Conservation (phyloP, 73 alveolate genomes). For the Paramecium pentaurelia region DNA sequence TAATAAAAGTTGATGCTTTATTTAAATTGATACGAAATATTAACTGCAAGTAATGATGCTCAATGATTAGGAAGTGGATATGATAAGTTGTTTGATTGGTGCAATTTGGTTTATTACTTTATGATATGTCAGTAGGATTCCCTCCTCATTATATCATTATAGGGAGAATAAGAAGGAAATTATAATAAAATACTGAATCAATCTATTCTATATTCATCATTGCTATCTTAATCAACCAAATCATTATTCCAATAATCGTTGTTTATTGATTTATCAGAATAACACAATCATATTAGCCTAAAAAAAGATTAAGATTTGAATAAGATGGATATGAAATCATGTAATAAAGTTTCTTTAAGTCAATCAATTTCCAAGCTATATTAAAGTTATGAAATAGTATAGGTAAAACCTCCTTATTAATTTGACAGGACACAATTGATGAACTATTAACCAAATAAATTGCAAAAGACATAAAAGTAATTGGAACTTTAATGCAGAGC, state of each 20-base stretch:
- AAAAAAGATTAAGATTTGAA: slow-evolving; percentile 62
- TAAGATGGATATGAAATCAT: slow-evolving; percentile 52
- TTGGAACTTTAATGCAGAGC: not conserved
- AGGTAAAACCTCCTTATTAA: slow-evolving; percentile 49
- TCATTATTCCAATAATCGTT: not conserved
- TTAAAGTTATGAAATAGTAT: slow-evolving; percentile 6
- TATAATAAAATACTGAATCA: slow-evolving; percentile 37
- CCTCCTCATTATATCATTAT: slow-evolving; percentile 62
- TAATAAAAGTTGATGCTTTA: no score
- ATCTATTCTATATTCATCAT: slow-evolving; percentile 42
- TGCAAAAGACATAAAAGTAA: not conserved
- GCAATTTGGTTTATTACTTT: slow-evolving; percentile 59
- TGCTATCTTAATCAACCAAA: slow-evolving; percentile 18
- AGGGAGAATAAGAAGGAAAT: slow-evolving; percentile 51
- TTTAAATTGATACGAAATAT: no score
- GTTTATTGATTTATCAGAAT: slow-evolving; percentile 37
- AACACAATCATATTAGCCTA: not conserved
- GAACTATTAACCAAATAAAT: not conserved
- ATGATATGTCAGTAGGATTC: slow-evolving; percentile 58
- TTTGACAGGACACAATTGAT: not conserved
- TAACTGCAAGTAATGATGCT: slow-evolving; percentile 39
- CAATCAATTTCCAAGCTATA: slow-evolving; percentile 58
- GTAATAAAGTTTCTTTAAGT: slow-evolving; percentile 42
- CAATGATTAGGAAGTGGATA: slow-evolving; percentile 41
- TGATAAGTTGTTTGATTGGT: slow-evolving; percentile 61